Percentiles rank a stretch among this genome's conserved stretches.
phyloP scores from a whole-genome alignment of 2,329 filamentous ascomycete species.

The Hymenoscyphus fructigenus region DNA sequence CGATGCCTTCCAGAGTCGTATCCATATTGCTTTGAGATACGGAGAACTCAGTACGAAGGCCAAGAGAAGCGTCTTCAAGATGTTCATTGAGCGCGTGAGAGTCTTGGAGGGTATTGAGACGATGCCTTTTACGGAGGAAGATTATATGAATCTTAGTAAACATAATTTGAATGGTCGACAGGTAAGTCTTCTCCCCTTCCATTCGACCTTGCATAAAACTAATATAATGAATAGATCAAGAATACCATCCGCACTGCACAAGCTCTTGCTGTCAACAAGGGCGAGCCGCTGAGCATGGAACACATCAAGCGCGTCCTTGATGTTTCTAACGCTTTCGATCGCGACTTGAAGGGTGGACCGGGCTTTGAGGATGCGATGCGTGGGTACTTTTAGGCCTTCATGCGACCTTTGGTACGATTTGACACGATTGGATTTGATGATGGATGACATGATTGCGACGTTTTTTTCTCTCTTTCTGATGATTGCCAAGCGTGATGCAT shows the following conservation, averaged over 20 bases:
- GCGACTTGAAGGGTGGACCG: slow-evolving; percentile 76
- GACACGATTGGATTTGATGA: not conserved
- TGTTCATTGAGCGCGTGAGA: slow-evolving; percentile 75
- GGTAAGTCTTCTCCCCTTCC: slow-evolving; percentile 41
- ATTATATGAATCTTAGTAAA: slow-evolving; percentile 65
- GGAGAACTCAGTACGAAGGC: slow-evolving; percentile 71
- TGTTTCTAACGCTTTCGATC: slow-evolving; percentile 78
- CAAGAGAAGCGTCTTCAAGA: slow-evolving; percentile 77
- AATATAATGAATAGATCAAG: slow-evolving; percentile 60
- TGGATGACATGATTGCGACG: not conserved
- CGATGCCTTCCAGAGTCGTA: slow-evolving; percentile 84
- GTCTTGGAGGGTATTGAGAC: slow-evolving; percentile 61
- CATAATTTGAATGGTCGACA: slow-evolving; percentile 69
- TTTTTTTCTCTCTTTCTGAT: too few relatives aligned
- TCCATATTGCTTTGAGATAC: slow-evolving; percentile 82
- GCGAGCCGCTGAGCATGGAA: slow-evolving; percentile 68
- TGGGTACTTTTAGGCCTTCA: slow-evolving; percentile 65
- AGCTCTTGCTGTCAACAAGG: slow-evolving; percentile 75
- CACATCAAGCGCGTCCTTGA: slow-evolving; percentile 83
- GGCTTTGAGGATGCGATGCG: slow-evolving; percentile 84
- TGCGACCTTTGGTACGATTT: not conserved
- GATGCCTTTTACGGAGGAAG: slow-evolving; percentile 62
- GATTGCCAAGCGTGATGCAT: too few relatives aligned
- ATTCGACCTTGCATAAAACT: slow-evolving; percentile 39
- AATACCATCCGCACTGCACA: slow-evolving; percentile 83